These are phyloP conservation scores for Bothriochloa decipiens DNA, from an alignment of 176 grass and related monocot genomes.

Conservation along the genomic window DNA sequence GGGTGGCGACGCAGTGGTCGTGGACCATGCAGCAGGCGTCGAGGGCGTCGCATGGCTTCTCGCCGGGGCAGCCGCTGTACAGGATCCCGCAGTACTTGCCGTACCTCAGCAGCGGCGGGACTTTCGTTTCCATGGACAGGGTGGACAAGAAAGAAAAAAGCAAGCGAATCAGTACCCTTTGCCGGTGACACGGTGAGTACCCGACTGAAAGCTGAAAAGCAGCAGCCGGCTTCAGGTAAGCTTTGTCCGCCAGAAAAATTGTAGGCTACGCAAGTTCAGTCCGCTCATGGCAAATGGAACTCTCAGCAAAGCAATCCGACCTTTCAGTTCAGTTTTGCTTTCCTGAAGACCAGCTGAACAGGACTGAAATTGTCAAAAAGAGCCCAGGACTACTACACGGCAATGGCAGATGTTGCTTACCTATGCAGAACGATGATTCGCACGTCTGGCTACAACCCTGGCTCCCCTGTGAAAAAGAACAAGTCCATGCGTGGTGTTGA, in stretches of 20 bases:
- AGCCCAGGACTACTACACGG: too few species aligned
- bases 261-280: neutral
- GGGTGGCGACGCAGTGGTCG: slow-evolving; percentile 74
- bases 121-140: slow-evolving; percentile 49
- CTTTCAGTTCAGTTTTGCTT: neutral
- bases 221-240: neutral
- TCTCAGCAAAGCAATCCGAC: neutral
- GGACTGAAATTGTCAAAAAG: too few species aligned
- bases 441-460: slow-evolving; percentile 78
- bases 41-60: slow-evolving; percentile 91
- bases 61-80: slow-evolving; percentile 88
- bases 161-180: slow-evolving; percentile 26
- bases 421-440: slow-evolving; percentile 61
- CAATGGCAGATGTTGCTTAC: slow-evolving; percentile 47
- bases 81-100: slow-evolving; percentile 93
- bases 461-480: slow-evolving; percentile 49
- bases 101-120: slow-evolving; percentile 76
- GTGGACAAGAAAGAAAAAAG: neutral
- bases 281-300: neutral
- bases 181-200: too few species aligned
- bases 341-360: neutral
- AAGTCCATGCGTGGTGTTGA: neutral
- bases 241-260: neutral
- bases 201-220: slow-evolving; percentile 13
- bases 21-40: slow-evolving; percentile 95